Evolutionary conservation across 2,329 filamentous ascomycete genomes (phyloP).

Genomic region (Macrophomina phaseolina): DNA sequence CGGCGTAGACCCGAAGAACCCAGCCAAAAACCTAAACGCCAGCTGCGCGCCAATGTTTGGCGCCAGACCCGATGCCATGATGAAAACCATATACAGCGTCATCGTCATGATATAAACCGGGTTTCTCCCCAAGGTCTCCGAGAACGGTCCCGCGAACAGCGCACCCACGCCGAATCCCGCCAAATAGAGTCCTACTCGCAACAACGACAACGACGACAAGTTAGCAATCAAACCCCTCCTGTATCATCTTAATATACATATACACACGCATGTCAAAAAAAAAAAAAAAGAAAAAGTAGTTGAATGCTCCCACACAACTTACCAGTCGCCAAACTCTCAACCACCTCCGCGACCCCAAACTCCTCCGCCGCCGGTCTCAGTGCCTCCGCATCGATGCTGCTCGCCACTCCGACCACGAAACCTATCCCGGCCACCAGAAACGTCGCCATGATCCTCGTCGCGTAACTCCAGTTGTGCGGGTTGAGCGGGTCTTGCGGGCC

Average conservation of each 20-base stretch:
- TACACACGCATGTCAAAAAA: slow-evolving; percentile 39
- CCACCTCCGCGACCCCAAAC: slow-evolving; percentile 40
- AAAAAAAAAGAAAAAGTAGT: slow-evolving; percentile 42
- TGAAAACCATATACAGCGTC: slow-evolving; percentile 55
- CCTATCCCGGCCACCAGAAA: slow-evolving; percentile 49
- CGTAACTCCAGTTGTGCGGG: slow-evolving; percentile 46
- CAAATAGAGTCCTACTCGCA: slow-evolving; percentile 34
- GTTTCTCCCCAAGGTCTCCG: slow-evolving; percentile 50
- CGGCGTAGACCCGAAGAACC: slow-evolving; percentile 54
- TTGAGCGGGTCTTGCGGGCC: slow-evolving; percentile 42
- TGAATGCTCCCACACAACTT: background rate
- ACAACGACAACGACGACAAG: background rate
- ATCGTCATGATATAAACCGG: slow-evolving; percentile 56
- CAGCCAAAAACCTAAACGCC: slow-evolving; percentile 57
- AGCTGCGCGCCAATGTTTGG: slow-evolving; percentile 55
- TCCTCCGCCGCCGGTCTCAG: slow-evolving; percentile 52
- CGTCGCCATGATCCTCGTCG: slow-evolving; percentile 39
- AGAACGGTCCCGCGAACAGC: slow-evolving; percentile 53
- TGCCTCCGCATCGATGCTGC: slow-evolving; percentile 59
- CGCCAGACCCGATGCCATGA: slow-evolving; percentile 55
- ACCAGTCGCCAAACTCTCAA: slow-evolving; percentile 23
- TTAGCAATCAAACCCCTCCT: no score
- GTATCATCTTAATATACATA: slow-evolving; percentile 28
- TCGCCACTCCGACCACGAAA: slow-evolving; percentile 58
- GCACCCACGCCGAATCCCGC: slow-evolving; percentile 54